phyloP scores from a whole-genome alignment of 1,284 basidiomycete species.

The Kalmanozyma brasiliensis region DNA sequence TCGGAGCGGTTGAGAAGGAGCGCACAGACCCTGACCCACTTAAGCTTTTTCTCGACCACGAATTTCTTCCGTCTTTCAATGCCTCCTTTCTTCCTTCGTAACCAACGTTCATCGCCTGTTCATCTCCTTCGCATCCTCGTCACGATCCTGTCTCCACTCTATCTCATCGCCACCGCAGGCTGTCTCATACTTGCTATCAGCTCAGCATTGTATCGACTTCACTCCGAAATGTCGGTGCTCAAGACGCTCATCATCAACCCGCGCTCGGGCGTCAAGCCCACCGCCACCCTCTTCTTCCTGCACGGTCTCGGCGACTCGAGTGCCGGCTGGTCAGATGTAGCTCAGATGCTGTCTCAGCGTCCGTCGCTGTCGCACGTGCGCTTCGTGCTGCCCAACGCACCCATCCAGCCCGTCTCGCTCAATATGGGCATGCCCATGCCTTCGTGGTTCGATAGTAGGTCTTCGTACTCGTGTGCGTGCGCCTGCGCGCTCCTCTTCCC shows the following conservation, averaged over 20 bases:
- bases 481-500: constrained; percentile 3
- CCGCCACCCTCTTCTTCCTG: constrained; percentile 64
- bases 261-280: constrained; percentile 54
- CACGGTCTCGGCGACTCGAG: constrained; percentile 66
- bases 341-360: constrained; percentile 62
- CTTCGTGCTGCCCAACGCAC: constrained; percentile 66
- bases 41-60: too few species aligned
- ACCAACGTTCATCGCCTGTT: too few species aligned
- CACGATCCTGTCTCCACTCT: constrained; percentile 6
- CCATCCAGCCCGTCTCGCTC: constrained; percentile 64
- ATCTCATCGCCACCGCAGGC: constrained; percentile 8
- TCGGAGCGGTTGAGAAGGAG: too few species aligned
- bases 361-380: constrained; percentile 63
- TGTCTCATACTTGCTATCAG: constrained; percentile 13
- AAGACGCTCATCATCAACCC: constrained; percentile 64
- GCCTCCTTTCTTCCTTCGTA: too few species aligned
- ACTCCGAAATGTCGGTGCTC: constrained; percentile 50
- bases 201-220: constrained; percentile 1
- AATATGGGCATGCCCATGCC: constrained; percentile 68
- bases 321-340: constrained; percentile 65
- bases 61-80: too few species aligned
- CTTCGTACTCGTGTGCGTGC: constrained; percentile 51
- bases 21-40: too few species aligned
- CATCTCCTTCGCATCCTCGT: neutral
- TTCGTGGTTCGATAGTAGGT: constrained; percentile 67